A percentile compares a stretch with the other conserved stretches of the same genome.
These are phyloP conservation scores for Coniochaeta prunicola DNA, from an alignment of 2,329 filamentous ascomycete species.

Conservation along the genomic window DNA sequence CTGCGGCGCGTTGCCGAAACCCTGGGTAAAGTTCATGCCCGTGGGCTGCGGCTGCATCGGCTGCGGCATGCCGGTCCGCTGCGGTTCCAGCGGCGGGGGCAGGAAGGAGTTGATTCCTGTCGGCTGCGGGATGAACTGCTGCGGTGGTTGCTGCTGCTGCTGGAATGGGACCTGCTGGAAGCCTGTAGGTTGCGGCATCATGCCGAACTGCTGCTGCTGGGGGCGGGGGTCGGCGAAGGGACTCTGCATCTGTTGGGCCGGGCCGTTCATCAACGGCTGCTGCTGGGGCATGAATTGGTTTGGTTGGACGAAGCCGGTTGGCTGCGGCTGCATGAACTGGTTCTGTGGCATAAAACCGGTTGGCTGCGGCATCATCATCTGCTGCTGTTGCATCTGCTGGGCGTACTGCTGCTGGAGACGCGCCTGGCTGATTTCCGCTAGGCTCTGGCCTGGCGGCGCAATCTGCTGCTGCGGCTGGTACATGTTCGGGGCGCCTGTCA, in stretches of 20 bases:
- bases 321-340: not conserved
- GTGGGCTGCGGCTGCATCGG: constrained; percentile 41
- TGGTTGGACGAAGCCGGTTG: constrained; percentile 26
- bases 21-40: constrained; percentile 17
- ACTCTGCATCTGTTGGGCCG: constrained; percentile 30
- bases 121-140: not conserved
- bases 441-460: constrained; percentile 67
- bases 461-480: constrained; percentile 44
- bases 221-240: constrained; percentile 29
- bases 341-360: constrained; percentile 33
- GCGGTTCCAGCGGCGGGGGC: constrained; percentile 32
- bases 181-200: constrained; percentile 52
- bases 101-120: constrained; percentile 14
- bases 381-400: constrained; percentile 35
- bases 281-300: constrained; percentile 31
- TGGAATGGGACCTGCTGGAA: constrained; percentile 41
- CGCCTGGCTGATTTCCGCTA: constrained; percentile 64
- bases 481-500: constrained; percentile 52
- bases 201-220: constrained; percentile 26
- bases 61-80: constrained; percentile 37
- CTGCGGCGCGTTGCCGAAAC: not conserved
- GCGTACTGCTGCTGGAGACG: constrained; percentile 57
- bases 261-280: constrained; percentile 22
- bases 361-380: constrained; percentile 42
- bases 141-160: constrained; percentile 15